Evolutionary conservation across 1,139 yeast species (phyloP), one percentile per base, ranked within the genome.

Genomic region (Hemisphaericaspora xylofermentans): DNA sequence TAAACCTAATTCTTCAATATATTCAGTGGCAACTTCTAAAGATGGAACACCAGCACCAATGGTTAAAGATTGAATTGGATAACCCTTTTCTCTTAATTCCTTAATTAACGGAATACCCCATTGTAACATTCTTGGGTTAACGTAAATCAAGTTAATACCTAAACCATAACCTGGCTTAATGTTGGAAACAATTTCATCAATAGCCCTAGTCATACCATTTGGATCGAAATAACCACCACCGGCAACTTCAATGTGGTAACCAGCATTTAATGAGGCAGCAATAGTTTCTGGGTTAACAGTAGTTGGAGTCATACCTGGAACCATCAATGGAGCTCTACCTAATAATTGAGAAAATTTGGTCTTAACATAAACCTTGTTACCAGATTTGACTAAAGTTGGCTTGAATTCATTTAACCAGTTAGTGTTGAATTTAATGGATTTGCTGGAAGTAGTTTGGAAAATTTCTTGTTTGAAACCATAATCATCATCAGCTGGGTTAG

Each of bases 31-130:
- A 57, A 94, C 97, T 64, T 94, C 98, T 50, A 91, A 68, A 24
- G 98, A 89, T 46, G 99, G 99, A 53, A 93, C 98, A 78, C 99
- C 99, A 41, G 99, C 99, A 74, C 98, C 99, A 60, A 93, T 89
- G 39, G 98, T 84, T 66, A 93, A 71, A 43, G 96, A 91, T 68
- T 93, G 97, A 55, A 93, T 84, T 53, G 98, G 98, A 77, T 85
- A 89, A 36, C 98, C 98, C 60, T 78, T 83, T 53, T 80, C 85
- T 71, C 98, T 84, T 65, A 93, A 78, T 48, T 82, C 85, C 65
- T 82, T 88, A 62, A 93, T 84, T 70, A 93, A 78, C 46, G 98
- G 98, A 64, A 94, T 89, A 68, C 96, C 95, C 98, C 98, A 94
- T 71, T 89, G 96, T 63, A 93, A 78, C 93, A 91, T 88, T 68